Conservation (phyloP, 2,329 filamentous ascomycete species). For the Laburnicola sp. region DNA sequence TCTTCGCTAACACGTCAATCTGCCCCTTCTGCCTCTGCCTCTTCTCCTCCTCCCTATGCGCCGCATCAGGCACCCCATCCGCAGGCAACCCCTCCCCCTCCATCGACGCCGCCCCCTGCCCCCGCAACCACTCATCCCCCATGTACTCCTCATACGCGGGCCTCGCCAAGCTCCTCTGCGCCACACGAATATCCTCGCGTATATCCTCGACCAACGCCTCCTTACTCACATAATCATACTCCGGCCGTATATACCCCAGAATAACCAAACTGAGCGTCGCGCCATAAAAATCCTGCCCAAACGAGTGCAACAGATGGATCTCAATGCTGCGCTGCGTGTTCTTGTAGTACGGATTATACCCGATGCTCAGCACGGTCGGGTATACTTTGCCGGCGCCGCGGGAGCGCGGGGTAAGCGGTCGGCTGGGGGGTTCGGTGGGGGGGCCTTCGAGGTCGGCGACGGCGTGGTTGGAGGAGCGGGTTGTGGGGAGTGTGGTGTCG, state of each 20-base stretch:
- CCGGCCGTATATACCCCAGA: constrained; percentile 83
- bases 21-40: constrained; percentile 18
- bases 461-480: constrained; percentile 29
- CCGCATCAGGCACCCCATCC: constrained; percentile 11
- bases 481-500: constrained; percentile 9
- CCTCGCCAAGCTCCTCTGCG: constrained; percentile 70
- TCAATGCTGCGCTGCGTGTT: constrained; percentile 85
- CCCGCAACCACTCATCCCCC: constrained; percentile 48
- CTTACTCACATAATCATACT: constrained; percentile 82
- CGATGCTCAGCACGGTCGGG: constrained; percentile 49
- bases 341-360: constrained; percentile 97
- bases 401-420: constrained; percentile 14
- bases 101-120: constrained; percentile 13
- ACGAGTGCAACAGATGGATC: constrained; percentile 82
- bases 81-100: constrained; percentile 7
- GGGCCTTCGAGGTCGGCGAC: constrained; percentile 30
- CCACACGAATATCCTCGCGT: constrained; percentile 82
- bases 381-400: constrained; percentile 18
- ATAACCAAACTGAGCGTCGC: constrained; percentile 77
- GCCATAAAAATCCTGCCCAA: constrained; percentile 82
- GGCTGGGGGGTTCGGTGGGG: constrained; percentile 17
- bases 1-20: not conserved
- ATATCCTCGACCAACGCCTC: constrained; percentile 90
- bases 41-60: constrained; percentile 19
- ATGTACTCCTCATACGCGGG: constrained; percentile 61